These are phyloP conservation scores for Calendula officinalis DNA, from an alignment of 129 eudicot species.

Conservation along the genomic window DNA sequence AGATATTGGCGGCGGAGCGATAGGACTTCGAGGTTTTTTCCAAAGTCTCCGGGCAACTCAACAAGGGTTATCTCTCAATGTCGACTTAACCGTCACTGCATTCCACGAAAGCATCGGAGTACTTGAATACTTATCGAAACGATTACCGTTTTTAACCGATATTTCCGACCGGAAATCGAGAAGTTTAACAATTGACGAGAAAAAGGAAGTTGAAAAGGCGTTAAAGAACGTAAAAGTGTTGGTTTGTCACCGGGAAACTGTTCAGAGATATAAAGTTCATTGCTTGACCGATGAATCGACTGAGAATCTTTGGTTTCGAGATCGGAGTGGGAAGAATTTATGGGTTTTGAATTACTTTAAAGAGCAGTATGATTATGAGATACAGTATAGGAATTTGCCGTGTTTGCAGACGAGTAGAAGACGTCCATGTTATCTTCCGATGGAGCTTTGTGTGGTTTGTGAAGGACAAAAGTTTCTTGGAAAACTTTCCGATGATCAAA, in stretches of 20 bases:
- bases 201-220: constrained; percentile 70
- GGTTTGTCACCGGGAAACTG: constrained; percentile 79
- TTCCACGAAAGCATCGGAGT: constrained; percentile 86
- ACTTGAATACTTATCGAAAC: constrained; percentile 65
- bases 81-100: constrained; percentile 87
- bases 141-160: constrained; percentile 53
- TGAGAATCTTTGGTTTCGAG: constrained; percentile 69
- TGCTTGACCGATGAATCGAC: constrained; percentile 76
- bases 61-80: constrained; percentile 87
- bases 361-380: constrained; percentile 81
- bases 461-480: constrained; percentile 97
- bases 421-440: constrained; percentile 82
- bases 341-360: constrained; percentile 69
- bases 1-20: constrained; percentile 87
- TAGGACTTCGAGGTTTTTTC: constrained; percentile 80
- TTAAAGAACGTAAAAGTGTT: constrained; percentile 68
- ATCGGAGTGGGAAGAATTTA: constrained; percentile 60
- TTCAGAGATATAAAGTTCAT: constrained; percentile 71
- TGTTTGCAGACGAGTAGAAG: constrained; percentile 91
- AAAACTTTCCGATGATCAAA: constrained; percentile 93
- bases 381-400: constrained; percentile 67
- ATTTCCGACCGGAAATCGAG: constrained; percentile 42
- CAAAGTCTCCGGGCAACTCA: constrained; percentile 91
- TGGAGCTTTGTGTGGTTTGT: constrained; percentile 94
- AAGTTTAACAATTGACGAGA: constrained; percentile 56